phyloP scores from a whole-genome alignment of 768 basidiomycete genomes.

The Lactifluus hygrophoroides region DNA sequence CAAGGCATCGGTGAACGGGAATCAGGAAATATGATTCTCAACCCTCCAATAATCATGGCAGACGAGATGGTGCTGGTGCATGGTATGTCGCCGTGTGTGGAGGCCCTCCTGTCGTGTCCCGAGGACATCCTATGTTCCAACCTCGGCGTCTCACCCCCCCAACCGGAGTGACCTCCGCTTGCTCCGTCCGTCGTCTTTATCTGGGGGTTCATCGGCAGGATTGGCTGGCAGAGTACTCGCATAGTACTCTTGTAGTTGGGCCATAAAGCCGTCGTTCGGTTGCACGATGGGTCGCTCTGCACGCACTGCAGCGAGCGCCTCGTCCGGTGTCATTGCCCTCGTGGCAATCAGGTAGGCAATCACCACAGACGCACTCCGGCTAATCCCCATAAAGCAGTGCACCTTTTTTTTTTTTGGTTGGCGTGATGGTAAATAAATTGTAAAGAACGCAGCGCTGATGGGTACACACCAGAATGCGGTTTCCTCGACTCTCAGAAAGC shows the following conservation, averaged over 20 bases:
- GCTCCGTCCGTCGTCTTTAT: background rate
- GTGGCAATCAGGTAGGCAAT: slow-evolving; percentile 49
- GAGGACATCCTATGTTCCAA: background rate
- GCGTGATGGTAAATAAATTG: background rate
- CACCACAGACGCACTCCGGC: slow-evolving; percentile 66
- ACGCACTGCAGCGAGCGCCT: slow-evolving; percentile 23
- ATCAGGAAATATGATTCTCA: too few species aligned
- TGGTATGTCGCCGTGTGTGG: background rate
- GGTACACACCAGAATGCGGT: slow-evolving; percentile 43
- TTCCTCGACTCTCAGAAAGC: slow-evolving; percentile 33
- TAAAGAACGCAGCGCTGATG: too few species aligned
- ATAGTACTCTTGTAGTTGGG: slow-evolving; percentile 24
- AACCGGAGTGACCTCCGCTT: background rate
- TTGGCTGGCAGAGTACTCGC: background rate
- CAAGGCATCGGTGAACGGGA: too few species aligned
- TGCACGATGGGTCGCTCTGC: slow-evolving; percentile 22
- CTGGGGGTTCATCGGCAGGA: background rate
- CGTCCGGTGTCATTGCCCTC: slow-evolving; percentile 22
- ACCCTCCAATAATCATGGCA: too few species aligned
- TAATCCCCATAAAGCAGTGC: slow-evolving; percentile 69
- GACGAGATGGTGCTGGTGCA: background rate
- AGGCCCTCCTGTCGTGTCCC: background rate
- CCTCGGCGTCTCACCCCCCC: too few species aligned
- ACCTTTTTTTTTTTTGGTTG: too few species aligned
- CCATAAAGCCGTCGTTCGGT: slow-evolving; percentile 29